Percentiles rank a stretch among this genome's conserved stretches.
phyloP scores from a whole-genome alignment of 352 stramenopile genomes.

The Pythium oligandrum region DNA sequence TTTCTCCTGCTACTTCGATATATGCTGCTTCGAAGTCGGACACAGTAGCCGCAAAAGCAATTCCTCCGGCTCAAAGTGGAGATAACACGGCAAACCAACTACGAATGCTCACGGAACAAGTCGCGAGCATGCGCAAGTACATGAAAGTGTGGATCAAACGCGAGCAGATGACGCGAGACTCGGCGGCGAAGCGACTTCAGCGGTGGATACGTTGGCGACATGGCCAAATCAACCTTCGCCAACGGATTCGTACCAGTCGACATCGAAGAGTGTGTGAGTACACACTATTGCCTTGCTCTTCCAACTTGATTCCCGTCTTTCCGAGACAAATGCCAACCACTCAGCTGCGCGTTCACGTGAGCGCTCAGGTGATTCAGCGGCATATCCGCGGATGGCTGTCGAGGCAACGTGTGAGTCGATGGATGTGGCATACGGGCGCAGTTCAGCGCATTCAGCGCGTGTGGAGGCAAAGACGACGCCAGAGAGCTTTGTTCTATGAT shows the following conservation, averaged over 20 bases:
- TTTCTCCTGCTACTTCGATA: too few relatives aligned
- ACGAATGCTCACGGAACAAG: conserved; percentile 33
- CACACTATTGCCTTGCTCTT: conserved; percentile 5
- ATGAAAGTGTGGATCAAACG: conserved; percentile 75
- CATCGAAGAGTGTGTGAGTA: conserved; percentile 15
- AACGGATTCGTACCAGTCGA: conserved; percentile 11
- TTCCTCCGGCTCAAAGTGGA: too few relatives aligned
- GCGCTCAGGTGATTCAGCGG: conserved; percentile 16
- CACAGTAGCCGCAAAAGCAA: too few relatives aligned
- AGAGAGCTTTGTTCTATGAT: background rate
- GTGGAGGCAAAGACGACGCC: conserved; percentile 8
- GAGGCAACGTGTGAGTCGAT: conserved; percentile 11
- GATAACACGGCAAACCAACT: too few relatives aligned
- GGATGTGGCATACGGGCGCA: conserved; percentile 8
- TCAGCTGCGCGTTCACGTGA: conserved; percentile 6
- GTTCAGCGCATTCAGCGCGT: conserved; percentile 15
- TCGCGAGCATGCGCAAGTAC: conserved; percentile 61
- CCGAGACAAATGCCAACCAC: background rate
- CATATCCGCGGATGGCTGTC: conserved; percentile 20
- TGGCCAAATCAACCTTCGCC: conserved; percentile 1
- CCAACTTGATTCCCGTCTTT: too few relatives aligned
- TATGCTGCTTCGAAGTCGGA: too few relatives aligned
- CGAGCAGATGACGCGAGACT: conserved; percentile 50
- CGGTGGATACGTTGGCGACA: conserved; percentile 19
- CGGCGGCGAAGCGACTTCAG: conserved; percentile 45